Conservation (phyloP, 2,329 filamentous ascomycete genomes). For the Pseudogymnoascus sp. region DNA sequence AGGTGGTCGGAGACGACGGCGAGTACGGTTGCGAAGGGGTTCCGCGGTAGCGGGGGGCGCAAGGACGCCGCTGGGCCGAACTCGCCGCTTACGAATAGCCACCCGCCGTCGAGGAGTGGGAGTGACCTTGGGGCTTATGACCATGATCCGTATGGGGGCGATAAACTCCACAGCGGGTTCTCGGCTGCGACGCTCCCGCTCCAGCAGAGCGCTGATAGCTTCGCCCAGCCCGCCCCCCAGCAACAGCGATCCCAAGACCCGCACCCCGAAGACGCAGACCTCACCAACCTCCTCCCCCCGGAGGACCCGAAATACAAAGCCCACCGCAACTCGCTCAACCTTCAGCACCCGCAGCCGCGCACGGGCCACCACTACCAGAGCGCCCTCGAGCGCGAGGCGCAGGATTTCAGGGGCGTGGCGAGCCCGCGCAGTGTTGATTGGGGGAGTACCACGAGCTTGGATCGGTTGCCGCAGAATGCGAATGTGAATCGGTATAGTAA, state of each 20-base stretch:
- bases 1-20: slow-evolving; percentile 96
- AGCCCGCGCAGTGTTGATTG: slow-evolving; percentile 54
- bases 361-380: slow-evolving; percentile 66
- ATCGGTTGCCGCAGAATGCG: slow-evolving; percentile 40
- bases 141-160: slow-evolving; percentile 50
- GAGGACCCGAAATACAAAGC: slow-evolving; percentile 75
- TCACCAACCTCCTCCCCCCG: slow-evolving; percentile 22
- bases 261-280: slow-evolving; percentile 19
- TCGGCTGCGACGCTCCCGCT: slow-evolving; percentile 32
- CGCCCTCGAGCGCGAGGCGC: slow-evolving; percentile 63
- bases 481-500: slow-evolving; percentile 42
- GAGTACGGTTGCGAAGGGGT: slow-evolving; percentile 73
- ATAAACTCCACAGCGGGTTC: slow-evolving; percentile 51
- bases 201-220: neutral
- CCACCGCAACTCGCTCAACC: slow-evolving; percentile 69
- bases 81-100: neutral
- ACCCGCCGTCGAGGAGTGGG: slow-evolving; percentile 61
- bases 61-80: slow-evolving; percentile 16
- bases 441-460: slow-evolving; percentile 52
- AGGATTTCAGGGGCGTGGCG: slow-evolving; percentile 51
- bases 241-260: slow-evolving; percentile 13
- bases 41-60: slow-evolving; percentile 55
- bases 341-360: slow-evolving; percentile 71
- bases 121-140: slow-evolving; percentile 66
- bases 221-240: slow-evolving; percentile 21